These are phyloP conservation scores for Apiotrichum laibachii DNA, from an alignment of 1,284 basidiomycete species.

Conservation along the genomic window DNA sequence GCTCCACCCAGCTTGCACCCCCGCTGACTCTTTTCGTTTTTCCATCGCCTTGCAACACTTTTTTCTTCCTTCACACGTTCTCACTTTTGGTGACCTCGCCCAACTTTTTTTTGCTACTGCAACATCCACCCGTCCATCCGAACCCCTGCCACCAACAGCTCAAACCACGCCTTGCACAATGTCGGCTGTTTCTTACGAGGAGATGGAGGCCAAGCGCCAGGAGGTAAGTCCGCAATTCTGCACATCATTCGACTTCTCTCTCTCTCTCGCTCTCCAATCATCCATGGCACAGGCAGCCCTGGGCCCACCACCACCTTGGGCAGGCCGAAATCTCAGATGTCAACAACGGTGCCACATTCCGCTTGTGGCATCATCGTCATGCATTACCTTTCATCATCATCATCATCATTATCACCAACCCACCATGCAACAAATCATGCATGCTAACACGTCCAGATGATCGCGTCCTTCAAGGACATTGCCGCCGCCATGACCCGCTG, in stretches of 20 bases:
- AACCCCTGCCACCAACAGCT: conserved; percentile 12
- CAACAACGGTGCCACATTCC: too few species aligned
- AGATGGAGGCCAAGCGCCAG: conserved; percentile 49
- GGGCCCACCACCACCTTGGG: too few species aligned
- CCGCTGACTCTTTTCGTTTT: too few species aligned
- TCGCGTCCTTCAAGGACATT: conserved; percentile 49
- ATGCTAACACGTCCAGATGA: conserved; percentile 39
- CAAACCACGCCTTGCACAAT: conserved; percentile 5
- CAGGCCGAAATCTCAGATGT: too few species aligned
- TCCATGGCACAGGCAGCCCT: background rate
- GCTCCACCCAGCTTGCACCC: too few species aligned
- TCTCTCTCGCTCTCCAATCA: background rate
- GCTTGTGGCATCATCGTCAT: too few species aligned
- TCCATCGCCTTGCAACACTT: background rate
- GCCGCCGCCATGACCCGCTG: conserved; percentile 49
- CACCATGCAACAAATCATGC: background rate
- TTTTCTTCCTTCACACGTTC: too few species aligned
- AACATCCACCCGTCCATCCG: conserved; percentile 11
- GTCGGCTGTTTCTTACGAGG: conserved; percentile 32
- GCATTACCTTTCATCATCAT: background rate
- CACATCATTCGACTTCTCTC: background rate
- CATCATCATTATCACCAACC: background rate
- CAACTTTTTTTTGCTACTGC: background rate
- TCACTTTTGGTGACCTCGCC: too few species aligned
- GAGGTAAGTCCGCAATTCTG: conserved; percentile 34